A percentile compares a stretch with the other conserved stretches of the same genome.
phyloP scores from a whole-genome alignment of 306 rosid genomes.

The Rosa lucieae region DNA sequence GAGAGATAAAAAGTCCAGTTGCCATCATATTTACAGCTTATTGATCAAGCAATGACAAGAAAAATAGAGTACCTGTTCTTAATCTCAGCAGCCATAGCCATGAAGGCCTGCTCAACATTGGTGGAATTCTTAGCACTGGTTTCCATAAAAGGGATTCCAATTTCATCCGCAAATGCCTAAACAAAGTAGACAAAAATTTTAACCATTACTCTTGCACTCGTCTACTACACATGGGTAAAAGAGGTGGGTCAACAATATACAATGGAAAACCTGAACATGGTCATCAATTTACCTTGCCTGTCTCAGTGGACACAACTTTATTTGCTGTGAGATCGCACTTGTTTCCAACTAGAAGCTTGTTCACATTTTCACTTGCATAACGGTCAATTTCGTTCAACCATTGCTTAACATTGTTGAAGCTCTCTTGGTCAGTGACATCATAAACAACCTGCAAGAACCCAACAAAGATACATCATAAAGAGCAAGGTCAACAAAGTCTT shows the following conservation, averaged over 20 bases:
- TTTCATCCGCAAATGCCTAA: slow-evolving; percentile 56
- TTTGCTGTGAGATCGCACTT: slow-evolving; percentile 55
- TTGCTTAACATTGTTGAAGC: slow-evolving; percentile 59
- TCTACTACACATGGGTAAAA: background rate
- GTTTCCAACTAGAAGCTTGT: slow-evolving; percentile 59
- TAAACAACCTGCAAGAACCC: slow-evolving; percentile 43
- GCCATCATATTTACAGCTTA: background rate
- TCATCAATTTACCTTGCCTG: slow-evolving; percentile 41
- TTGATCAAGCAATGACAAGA: background rate
- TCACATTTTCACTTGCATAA: slow-evolving; percentile 58
- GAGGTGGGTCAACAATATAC: background rate
- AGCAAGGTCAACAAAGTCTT: background rate
- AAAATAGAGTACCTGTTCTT: slow-evolving; percentile 40
- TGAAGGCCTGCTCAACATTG: slow-evolving; percentile 58
- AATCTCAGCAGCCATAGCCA: slow-evolving; percentile 64
- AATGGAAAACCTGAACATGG: background rate
- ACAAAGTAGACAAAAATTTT: background rate
- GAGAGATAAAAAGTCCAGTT: background rate
- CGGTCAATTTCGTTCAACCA: slow-evolving; percentile 61
- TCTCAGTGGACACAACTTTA: slow-evolving; percentile 55
- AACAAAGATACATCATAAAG: background rate
- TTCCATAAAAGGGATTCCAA: slow-evolving; percentile 60
- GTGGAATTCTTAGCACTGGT: slow-evolving; percentile 58
- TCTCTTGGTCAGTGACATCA: slow-evolving; percentile 58
- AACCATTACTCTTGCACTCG: background rate